Evolutionary conservation across 2,329 filamentous ascomycete species (phyloP).

Genomic region (Trichoderma atrobrunneum): DNA sequence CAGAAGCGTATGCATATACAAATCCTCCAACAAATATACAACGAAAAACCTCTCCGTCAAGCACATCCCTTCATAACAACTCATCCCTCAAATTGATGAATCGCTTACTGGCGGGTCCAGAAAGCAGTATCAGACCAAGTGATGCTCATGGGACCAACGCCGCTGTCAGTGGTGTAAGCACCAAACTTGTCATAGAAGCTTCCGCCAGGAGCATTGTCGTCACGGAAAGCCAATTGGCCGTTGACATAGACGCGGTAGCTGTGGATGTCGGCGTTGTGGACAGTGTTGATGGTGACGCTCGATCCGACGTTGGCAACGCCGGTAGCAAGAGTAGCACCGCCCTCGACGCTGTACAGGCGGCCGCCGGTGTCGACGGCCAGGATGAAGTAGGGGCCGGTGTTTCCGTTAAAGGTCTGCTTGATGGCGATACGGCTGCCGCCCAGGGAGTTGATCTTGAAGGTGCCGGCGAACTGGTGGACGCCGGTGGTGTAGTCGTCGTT

Average conservation of each 20-base stretch:
- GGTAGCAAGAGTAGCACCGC: constrained; percentile 22
- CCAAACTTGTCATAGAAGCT: constrained; percentile 29
- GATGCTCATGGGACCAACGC: constrained; percentile 23
- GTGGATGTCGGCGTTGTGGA: constrained; percentile 23
- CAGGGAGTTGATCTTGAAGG: constrained; percentile 27
- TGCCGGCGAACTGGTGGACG: constrained; percentile 26
- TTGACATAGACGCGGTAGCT: constrained; percentile 28
- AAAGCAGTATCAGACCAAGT: constrained; percentile 25
- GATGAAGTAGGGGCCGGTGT: constrained; percentile 24
- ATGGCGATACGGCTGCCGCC: constrained; percentile 25
- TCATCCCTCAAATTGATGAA: not conserved
- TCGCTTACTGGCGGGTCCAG: constrained; percentile 20
- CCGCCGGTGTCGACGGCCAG: constrained; percentile 23
- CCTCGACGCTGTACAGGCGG: constrained; percentile 25
- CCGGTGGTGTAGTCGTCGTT: constrained; percentile 24
- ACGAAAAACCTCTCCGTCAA: not conserved
- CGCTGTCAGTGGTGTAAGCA: constrained; percentile 27
- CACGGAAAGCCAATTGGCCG: constrained; percentile 23
- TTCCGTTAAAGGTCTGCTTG: constrained; percentile 28
- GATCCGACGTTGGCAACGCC: constrained; percentile 23
- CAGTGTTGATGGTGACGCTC: constrained; percentile 27
- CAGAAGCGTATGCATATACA: not conserved
- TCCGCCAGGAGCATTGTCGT: constrained; percentile 24
- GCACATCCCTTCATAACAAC: not conserved
- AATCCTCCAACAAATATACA: constrained; percentile 5